Base-by-base conservation (phyloP, 2,329 filamentous ascomycete species). In the Colletotrichum chrysophilum region DNA sequence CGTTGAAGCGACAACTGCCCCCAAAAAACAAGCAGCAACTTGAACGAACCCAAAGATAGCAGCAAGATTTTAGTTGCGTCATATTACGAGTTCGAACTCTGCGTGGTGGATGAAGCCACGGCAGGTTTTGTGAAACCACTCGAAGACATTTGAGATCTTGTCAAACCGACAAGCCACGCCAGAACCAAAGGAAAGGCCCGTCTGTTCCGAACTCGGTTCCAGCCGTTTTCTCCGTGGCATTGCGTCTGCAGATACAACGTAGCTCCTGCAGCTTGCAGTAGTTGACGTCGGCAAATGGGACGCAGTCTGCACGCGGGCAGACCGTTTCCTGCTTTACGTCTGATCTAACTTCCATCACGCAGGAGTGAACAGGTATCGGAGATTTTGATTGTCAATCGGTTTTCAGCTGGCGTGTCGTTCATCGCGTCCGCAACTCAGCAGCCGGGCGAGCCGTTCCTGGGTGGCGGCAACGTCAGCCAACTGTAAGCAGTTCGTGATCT, bases 1-100 rank as follows among this genome's bases (percentile, higher is more conserved):
- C 30, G 62, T 73, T 67, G 70, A 66, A 68, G 38, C 32, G 69
- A 75, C 56, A 64, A 73, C 43, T 62, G 32, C 24, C 32, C n/a
- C n/a, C 12, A 34, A 72, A 72, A 65, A 38, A 66, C 58, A 67
- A 69, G 36, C 52, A 75, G 21, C 68, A 36, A 28, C 32, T 73
- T 52, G 55, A 7, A 34, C 18, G 26, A 55, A 48, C 13, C 26
- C 26, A 48, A 66, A 32, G 38, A 66, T n/a, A 66, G 38, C 64
- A 30, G 28, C 28, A 34, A 14, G 21, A 61, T n/a, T 61, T 32
- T 61, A 61, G 28, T 32, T 34, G 58, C 26, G 58, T 61, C 28
- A 32, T 52, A 52, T 52, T 61, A 61, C 58, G 55, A 36, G 58
- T 21, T 61, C 58, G 28, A 34, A 61, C 30, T 36, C 18, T 36